phyloP scores from a whole-genome alignment of 768 basidiomycete genomes.

The Panaeolus papilionaceus region DNA sequence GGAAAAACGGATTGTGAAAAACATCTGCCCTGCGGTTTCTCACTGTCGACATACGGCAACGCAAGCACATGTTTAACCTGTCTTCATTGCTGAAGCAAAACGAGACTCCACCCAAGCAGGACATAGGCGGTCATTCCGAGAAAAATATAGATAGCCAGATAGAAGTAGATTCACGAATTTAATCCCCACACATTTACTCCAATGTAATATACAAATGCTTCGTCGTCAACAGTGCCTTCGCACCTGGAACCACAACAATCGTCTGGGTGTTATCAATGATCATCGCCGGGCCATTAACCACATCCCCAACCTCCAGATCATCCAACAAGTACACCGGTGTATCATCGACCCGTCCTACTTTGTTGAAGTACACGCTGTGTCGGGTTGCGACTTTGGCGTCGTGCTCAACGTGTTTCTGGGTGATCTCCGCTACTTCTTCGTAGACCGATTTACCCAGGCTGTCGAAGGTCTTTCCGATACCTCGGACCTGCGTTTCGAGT shows the following conservation, averaged over 20 bases:
- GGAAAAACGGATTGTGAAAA: too few relatives aligned
- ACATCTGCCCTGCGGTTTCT: too few relatives aligned
- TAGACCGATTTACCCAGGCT: conserved; percentile 81
- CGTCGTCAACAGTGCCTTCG: conserved; percentile 68
- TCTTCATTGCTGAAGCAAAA: too few relatives aligned
- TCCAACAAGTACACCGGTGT: conserved; percentile 84
- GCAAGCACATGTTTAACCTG: too few relatives aligned
- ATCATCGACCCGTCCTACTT: conserved; percentile 72
- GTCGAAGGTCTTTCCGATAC: conserved; percentile 91
- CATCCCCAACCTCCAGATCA: conserved; percentile 69
- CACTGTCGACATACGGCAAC: too few relatives aligned
- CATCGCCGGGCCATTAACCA: conserved; percentile 86
- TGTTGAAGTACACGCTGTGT: conserved; percentile 84
- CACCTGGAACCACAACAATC: conserved; percentile 83
- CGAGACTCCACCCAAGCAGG: too few relatives aligned
- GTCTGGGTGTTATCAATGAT: conserved; percentile 97
- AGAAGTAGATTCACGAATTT: too few relatives aligned
- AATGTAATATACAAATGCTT: conserved; percentile 69
- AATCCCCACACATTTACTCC: conserved; percentile 29
- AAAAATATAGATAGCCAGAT: too few relatives aligned
- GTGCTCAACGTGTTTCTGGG: conserved; percentile 44
- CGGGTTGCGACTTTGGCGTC: conserved; percentile 53
- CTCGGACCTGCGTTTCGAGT: conserved; percentile 64
- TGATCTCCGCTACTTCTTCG: conserved; percentile 67
- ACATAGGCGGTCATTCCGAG: too few relatives aligned